These are phyloP conservation scores for Poa pratensis DNA, from an alignment of 176 grass and related monocot genomes.

Conservation along the genomic window DNA sequence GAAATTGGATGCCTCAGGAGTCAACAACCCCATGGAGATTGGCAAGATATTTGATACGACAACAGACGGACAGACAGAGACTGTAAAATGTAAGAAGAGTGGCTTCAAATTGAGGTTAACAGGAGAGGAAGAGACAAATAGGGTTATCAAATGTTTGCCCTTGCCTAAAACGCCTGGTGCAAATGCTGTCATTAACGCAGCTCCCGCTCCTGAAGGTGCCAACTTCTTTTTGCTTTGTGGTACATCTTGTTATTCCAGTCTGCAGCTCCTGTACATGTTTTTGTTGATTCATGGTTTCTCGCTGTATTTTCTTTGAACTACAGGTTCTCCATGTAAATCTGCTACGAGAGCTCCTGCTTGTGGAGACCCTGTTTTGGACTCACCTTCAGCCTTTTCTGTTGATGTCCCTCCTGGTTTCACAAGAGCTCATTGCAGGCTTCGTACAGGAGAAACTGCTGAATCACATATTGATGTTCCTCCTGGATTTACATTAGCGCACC, in stretches of 20 bases:
- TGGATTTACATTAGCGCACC: conserved; percentile 48
- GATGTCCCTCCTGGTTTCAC: conserved; percentile 47
- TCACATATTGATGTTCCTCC: conserved; percentile 28
- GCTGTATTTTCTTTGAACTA: conserved; percentile 14
- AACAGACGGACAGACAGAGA: conserved; percentile 24
- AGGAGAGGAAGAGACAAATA: conserved; percentile 31
- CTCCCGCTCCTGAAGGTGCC: conserved; percentile 36
- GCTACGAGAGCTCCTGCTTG: conserved; percentile 31
- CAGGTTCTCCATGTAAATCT: conserved; percentile 36
- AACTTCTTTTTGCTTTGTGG: neutral
- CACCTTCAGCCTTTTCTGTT: conserved; percentile 18
- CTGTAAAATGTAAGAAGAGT: conserved; percentile 17
- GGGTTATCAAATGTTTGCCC: neutral
- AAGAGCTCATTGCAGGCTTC: conserved; percentile 12
- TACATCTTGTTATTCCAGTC: conserved; percentile 23
- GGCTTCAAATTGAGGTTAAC: conserved; percentile 49
- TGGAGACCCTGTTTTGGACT: conserved; percentile 34
- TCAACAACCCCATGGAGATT: conserved; percentile 26
- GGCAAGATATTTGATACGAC: conserved; percentile 51
- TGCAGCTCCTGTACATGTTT: conserved; percentile 14
- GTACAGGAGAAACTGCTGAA: neutral
- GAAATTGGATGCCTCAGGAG: conserved; percentile 44
- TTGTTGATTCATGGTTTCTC: conserved; percentile 21
- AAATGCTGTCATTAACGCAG: conserved; percentile 28
- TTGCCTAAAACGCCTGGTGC: conserved; percentile 33